A percentile compares a stretch with the other conserved stretches of the same genome.
Conservation (phyloP, 2,329 filamentous ascomycete species). For the Stachybotrys echinatus region DNA sequence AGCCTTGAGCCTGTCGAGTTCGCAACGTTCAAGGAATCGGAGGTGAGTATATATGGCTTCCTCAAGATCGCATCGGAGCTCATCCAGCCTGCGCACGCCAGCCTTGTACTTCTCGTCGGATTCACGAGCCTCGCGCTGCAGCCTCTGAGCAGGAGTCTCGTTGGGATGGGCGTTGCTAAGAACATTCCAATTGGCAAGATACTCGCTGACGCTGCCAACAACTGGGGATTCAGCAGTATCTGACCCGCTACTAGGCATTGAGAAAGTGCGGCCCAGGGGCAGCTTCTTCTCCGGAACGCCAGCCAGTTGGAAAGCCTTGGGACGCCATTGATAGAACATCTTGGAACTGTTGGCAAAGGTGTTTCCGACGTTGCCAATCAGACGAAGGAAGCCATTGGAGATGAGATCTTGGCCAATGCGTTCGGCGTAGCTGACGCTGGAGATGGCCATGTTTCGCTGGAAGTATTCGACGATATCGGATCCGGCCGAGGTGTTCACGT, state of each 20-base stretch:
- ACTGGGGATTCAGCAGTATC: conserved; percentile 65
- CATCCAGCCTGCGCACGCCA: conserved; percentile 79
- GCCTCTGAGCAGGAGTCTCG: conserved; percentile 80
- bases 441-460: conserved; percentile 79
- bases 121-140: conserved; percentile 84
- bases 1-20: conserved; percentile 91
- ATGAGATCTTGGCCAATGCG: conserved; percentile 92
- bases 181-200: conserved; percentile 87
- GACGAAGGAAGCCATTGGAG: conserved; percentile 74
- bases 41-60: conserved; percentile 90
- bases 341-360: conserved; percentile 96
- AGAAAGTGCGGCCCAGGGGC: conserved; percentile 67
- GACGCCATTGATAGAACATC: conserved; percentile 96
- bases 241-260: conserved; percentile 57
- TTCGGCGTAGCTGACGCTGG: conserved; percentile 85
- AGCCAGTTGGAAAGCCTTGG: conserved; percentile 82
- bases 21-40: conserved; percentile 94
- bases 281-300: conserved; percentile 87
- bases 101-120: conserved; percentile 92
- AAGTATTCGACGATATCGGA: conserved; percentile 95
- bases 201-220: conserved; percentile 79
- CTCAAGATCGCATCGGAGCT: conserved; percentile 89
- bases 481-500: conserved; percentile 86
- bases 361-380: conserved; percentile 91
- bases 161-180: conserved; percentile 80